phyloP scores from a whole-genome alignment of 768 basidiomycete genomes.

The Pleurotus pulmonarius region DNA sequence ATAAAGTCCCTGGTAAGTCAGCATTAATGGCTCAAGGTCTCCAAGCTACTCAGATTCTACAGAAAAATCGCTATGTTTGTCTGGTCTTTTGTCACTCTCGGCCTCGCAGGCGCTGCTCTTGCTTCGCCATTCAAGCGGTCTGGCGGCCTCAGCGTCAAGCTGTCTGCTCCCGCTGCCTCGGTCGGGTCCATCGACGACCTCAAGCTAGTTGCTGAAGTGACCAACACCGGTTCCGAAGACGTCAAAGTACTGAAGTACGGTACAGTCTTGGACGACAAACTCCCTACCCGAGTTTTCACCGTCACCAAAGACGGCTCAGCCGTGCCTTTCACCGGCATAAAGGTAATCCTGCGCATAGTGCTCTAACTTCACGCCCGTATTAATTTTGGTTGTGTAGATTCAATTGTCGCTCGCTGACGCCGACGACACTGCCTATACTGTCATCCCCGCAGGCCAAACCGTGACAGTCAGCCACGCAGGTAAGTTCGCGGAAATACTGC shows the following conservation, averaged over 20 bases:
- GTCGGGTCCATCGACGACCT: conserved; percentile 35
- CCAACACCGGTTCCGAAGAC: conserved; percentile 32
- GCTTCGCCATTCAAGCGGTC: conserved; percentile 29
- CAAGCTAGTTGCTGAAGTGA: conserved; percentile 37
- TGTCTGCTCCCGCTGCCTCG: conserved; percentile 21
- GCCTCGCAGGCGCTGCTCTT: conserved; percentile 21
- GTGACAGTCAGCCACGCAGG: conserved; percentile 36
- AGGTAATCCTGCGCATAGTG: conserved; percentile 20
- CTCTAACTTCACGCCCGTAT: too few relatives aligned
- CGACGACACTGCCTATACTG: conserved; percentile 34
- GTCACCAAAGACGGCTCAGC: conserved; percentile 34
- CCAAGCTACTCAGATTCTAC: neutral
- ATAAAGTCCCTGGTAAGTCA: neutral
- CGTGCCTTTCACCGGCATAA: conserved; percentile 40
- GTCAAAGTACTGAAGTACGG: conserved; percentile 37
- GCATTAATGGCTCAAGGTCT: neutral
- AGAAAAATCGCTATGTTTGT: conserved; percentile 20
- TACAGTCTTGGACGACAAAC: conserved; percentile 49
- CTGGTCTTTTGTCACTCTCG: conserved; percentile 22
- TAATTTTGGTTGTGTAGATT: conserved; percentile 17
- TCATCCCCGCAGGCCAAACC: conserved; percentile 36
- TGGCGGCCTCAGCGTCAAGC: conserved; percentile 26
- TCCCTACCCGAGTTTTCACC: conserved; percentile 25
- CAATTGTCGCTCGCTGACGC: conserved; percentile 31
- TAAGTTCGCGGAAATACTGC: conserved; percentile 10